Evolutionary conservation across 306 rosid genomes (phyloP).

Genomic region (Cicer judaicum): DNA sequence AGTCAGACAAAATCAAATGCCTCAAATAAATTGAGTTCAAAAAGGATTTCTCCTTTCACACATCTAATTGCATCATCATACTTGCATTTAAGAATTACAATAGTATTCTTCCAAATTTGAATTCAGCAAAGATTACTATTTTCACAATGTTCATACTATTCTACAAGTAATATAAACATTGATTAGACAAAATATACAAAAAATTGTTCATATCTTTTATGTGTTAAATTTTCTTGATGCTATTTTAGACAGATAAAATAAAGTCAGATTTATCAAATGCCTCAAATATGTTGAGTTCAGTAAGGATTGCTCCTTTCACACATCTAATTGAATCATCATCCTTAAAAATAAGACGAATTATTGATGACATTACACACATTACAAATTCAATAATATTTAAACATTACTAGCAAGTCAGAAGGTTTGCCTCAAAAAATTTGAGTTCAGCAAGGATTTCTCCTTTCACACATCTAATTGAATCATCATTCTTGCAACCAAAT

Average conservation of each 20-base stretch:
- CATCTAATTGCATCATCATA: slow-evolving; percentile 79
- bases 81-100: slow-evolving; percentile 10
- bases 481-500: slow-evolving; percentile 56
- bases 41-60: slow-evolving; percentile 57
- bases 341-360: slow-evolving; percentile 35
- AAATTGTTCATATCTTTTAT: too few species aligned
- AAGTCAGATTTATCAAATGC: slow-evolving; percentile 47
- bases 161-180: too few species aligned
- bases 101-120: too few species aligned
- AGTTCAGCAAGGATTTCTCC: slow-evolving; percentile 56
- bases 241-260: too few species aligned
- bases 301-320: slow-evolving; percentile 57
- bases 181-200: too few species aligned
- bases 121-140: too few species aligned
- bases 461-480: slow-evolving; percentile 77
- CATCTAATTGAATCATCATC: slow-evolving; percentile 81
- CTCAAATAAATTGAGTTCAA: slow-evolving; percentile 20
- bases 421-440: slow-evolving; percentile 59
- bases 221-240: too few species aligned
- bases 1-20: slow-evolving; percentile 17
- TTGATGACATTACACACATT: not conserved
- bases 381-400: not conserved
- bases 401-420: not conserved
- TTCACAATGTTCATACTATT: too few species aligned
- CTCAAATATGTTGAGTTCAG: slow-evolving; percentile 64